phyloP scores from a whole-genome alignment of 306 rosid genomes.

The Begonia loranthoides region DNA sequence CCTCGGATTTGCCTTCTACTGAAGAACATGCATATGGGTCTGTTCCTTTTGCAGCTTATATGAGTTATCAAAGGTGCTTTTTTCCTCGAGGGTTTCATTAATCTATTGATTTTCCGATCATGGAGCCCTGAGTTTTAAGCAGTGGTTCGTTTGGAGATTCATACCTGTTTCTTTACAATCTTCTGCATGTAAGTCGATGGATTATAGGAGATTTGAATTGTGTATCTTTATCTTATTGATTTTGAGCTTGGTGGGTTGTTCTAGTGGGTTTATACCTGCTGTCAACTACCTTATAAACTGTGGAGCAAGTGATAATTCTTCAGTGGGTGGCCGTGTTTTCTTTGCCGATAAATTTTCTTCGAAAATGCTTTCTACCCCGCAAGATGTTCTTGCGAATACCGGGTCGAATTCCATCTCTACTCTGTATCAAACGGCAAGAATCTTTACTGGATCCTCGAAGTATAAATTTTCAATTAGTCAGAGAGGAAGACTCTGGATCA shows the following conservation, averaged over 20 bases:
- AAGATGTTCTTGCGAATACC: slow-evolving; percentile 38
- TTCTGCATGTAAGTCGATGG: slow-evolving; percentile 20
- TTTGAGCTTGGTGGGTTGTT: slow-evolving; percentile 33
- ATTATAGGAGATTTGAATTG: slow-evolving; percentile 22
- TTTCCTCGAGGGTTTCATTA: slow-evolving; percentile 10
- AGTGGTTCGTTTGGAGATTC: not conserved
- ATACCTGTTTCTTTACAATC: not conserved
- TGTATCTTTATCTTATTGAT: slow-evolving; percentile 27
- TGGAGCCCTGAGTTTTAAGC: slow-evolving; percentile 7
- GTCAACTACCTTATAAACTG: slow-evolving; percentile 78
- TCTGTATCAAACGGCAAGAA: slow-evolving; percentile 63
- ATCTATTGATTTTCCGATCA: not conserved
- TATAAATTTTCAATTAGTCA: slow-evolving; percentile 42
- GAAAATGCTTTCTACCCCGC: slow-evolving; percentile 44
- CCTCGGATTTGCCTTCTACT: slow-evolving; percentile 5
- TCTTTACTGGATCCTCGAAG: slow-evolving; percentile 47
- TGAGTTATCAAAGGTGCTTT: slow-evolving; percentile 16
- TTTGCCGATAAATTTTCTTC: slow-evolving; percentile 40
- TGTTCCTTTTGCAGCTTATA: slow-evolving; percentile 8
- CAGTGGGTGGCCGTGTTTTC: slow-evolving; percentile 44
- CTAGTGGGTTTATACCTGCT: slow-evolving; percentile 34
- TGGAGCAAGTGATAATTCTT: slow-evolving; percentile 37
- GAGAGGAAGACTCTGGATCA: slow-evolving; percentile 82
- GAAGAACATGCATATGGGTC: slow-evolving; percentile 10
- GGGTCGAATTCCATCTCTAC: slow-evolving; percentile 20